A percentile compares a stretch with the other conserved stretches of the same genome.
Conservation (phyloP, 225 moss, liverwort and hornwort species). For the Thuidium tamariscinum region DNA sequence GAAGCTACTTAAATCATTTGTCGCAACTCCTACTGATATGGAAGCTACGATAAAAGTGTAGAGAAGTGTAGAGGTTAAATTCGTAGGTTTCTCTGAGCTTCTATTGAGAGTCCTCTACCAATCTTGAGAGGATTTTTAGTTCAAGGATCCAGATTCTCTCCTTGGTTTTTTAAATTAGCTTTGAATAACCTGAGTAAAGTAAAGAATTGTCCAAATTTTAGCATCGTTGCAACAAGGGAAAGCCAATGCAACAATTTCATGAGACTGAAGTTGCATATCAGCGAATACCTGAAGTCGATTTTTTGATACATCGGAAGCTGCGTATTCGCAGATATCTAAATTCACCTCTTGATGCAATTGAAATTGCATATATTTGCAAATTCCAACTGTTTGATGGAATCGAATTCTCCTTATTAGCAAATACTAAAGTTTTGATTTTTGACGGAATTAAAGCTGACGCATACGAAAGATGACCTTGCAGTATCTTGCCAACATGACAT, state of each 20-base stretch:
- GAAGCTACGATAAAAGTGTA: neutral
- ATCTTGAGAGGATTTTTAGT: neutral
- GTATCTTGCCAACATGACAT: constrained; percentile 5
- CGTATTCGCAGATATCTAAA: neutral
- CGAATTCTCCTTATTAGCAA: neutral
- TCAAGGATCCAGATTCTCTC: neutral
- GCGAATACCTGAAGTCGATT: no score
- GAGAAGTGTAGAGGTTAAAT: neutral
- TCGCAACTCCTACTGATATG: neutral
- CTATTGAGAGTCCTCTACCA: neutral
- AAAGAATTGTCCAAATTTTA: neutral
- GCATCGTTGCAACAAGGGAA: neutral
- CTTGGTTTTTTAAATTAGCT: neutral
- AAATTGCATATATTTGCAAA: neutral
- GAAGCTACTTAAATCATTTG: neutral
- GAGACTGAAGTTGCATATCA: neutral
- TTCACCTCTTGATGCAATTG: no score
- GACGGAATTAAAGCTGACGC: neutral
- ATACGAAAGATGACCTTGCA: neutral
- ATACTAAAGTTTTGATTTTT: neutral
- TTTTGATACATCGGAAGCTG: no score
- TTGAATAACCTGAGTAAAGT: neutral
- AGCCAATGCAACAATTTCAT: neutral
- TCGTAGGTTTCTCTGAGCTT: neutral
- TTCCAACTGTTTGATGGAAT: neutral